Evolutionary conservation across 1,284 basidiomycete genomes (phyloP).

Genomic region (Omphalotus olearius): DNA sequence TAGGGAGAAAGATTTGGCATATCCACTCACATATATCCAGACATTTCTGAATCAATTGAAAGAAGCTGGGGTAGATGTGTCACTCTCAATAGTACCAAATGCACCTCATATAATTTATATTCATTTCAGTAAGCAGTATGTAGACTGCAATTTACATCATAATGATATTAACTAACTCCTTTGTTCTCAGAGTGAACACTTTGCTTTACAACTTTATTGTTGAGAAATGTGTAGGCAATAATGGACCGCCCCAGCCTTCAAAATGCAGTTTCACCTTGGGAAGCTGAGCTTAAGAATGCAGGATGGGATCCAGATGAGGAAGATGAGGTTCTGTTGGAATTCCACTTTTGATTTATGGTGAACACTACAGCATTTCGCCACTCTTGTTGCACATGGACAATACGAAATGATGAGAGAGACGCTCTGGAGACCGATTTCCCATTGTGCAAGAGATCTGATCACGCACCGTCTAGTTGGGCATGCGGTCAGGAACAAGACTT

Average conservation of each 20-base stretch:
- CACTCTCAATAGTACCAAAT: constrained; percentile 19
- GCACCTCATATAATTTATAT: constrained; percentile 24
- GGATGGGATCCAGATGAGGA: neutral
- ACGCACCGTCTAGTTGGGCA: no score
- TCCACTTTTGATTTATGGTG: neutral
- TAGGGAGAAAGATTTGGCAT: constrained; percentile 25
- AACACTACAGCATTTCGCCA: no score
- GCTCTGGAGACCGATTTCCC: no score
- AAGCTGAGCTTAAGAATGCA: neutral
- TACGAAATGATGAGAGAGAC: no score
- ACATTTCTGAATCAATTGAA: constrained; percentile 19
- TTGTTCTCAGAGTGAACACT: constrained; percentile 9
- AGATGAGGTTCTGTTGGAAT: constrained; percentile 1
- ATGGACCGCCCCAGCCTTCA: neutral
- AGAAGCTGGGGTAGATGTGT: constrained; percentile 21
- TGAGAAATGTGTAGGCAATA: neutral
- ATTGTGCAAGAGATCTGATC: no score
- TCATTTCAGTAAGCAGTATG: constrained; percentile 18
- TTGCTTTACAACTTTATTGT: constrained; percentile 10
- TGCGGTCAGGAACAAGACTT: no score
- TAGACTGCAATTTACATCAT: neutral
- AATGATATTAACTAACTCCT: neutral
- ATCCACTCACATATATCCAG: constrained; percentile 20
- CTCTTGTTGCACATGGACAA: no score
- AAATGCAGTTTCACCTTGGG: constrained; percentile 5